Evolutionary conservation across 148 eudicot species (phyloP), one percentile per base, ranked within the genome.

Genomic region (Cornus controversa): DNA sequence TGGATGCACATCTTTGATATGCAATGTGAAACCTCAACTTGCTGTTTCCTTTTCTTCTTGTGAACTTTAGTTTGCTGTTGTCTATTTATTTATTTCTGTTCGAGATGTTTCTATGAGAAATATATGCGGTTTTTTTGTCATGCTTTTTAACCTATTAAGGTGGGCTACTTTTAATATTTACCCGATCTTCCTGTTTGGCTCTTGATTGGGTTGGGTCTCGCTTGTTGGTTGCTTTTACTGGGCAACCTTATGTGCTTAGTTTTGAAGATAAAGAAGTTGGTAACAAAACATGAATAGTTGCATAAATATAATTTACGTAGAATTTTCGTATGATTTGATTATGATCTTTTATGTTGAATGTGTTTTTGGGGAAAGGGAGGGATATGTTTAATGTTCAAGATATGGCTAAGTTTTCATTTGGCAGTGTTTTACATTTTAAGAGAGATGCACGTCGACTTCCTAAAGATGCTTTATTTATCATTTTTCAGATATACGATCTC

Each of bases 351-450:
- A 60, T n/a, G 64, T 22, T n/a, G 64, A 13, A 20, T 13, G 57
- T 50, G 16, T 50, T 50, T 50, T 13, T 20, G 2, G 18, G 11
- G 71, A 64, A 82, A 78, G 69, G 77, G 70, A 72, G 78, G 28
- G 87, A 80, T 70, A 40, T 63, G 27, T 69, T 31, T 34, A 4
- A 31, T 14, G 2, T 4, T 0, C 60, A 45, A 14, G 10, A 70
- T 1, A 45, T 70, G 73, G 1, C 42, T 24, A 45, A 70, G 34
- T 23, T 70, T 9, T 11, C 20, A 14, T 23, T 23, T n/a, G 28
- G 72, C 28, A 42, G 23, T 45, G 34, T n/a, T 14, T 10, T 47
- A 20, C 27, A 7, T 29, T 0, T 14, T 11, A 11, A 27, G 36
- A 31, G 8, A 67, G 18, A 31, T 68, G 22, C 45, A 68, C 22